phyloP scores from a whole-genome alignment of 2,329 filamentous ascomycete genomes.

The Camptophora hylomeconis region DNA sequence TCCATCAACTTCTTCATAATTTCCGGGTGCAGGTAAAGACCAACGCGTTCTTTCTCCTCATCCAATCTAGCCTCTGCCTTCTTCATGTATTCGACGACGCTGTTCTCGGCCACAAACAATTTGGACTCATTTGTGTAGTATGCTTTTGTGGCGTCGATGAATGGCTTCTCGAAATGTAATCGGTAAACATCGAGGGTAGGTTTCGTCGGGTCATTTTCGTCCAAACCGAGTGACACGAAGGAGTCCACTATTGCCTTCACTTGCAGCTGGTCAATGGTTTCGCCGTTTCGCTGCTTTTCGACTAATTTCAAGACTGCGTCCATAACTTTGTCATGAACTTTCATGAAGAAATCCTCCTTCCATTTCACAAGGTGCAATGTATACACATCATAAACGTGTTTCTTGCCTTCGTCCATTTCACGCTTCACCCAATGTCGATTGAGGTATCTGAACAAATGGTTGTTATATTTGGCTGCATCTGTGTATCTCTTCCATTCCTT shows the following conservation, averaged over 20 bases:
- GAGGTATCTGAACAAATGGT: conserved; percentile 90
- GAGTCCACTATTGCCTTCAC: conserved; percentile 97
- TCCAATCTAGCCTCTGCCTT: conserved; percentile 83
- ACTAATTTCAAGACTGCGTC: conserved; percentile 85
- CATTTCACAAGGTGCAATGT: conserved; percentile 92
- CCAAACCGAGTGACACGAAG: conserved; percentile 85
- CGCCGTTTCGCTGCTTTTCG: conserved; percentile 91
- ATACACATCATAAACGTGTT: conserved; percentile 96
- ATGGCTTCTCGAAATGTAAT: conserved; percentile 82
- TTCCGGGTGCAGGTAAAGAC: conserved; percentile 80
- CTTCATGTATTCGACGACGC: conserved; percentile 99
- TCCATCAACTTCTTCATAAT: conserved; percentile 76
- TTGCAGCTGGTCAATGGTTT: conserved; percentile 93
- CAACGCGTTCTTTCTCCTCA: conserved; percentile 89
- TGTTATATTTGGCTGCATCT: conserved; percentile 89
- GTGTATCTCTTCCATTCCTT: conserved; percentile 95
- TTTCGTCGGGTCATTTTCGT: conserved; percentile 85
- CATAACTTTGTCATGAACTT: conserved; percentile 83
- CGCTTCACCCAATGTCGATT: conserved; percentile 98
- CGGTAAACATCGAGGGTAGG: conserved; percentile 93
- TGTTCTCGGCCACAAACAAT: conserved; percentile 90
- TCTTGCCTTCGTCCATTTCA: conserved; percentile 97
- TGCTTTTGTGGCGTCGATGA: conserved; percentile 66
- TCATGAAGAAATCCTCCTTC: conserved; percentile 79
- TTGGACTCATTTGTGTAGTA: conserved; percentile 92